phyloP scores from a whole-genome alignment of 805 yeast genomes.

The Lachancea meyersii region DNA sequence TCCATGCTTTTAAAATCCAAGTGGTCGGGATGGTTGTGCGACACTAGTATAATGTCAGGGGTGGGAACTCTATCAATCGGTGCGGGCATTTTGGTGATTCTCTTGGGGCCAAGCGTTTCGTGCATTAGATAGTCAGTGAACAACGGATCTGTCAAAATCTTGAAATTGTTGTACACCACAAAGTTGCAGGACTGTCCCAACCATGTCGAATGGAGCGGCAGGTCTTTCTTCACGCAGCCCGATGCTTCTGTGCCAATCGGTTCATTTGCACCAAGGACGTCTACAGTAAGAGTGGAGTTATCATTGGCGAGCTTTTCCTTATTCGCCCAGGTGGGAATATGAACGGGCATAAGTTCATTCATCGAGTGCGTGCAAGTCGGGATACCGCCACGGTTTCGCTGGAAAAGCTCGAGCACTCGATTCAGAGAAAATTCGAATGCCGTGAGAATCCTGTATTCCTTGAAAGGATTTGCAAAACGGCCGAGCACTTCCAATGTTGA shows the following conservation, averaged over 20 bases:
- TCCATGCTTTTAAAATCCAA: conserved; percentile 58
- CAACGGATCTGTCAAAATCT: conserved; percentile 80
- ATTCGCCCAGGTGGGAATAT: conserved; percentile 44
- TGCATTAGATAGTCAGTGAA: conserved; percentile 60
- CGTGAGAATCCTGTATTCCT: conserved; percentile 85
- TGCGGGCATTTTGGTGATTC: conserved; percentile 78
- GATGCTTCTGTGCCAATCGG: not conserved
- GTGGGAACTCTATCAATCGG: conserved; percentile 53
- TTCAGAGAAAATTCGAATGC: conserved; percentile 76
- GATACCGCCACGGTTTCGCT: conserved; percentile 53
- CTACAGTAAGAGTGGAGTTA: not conserved
- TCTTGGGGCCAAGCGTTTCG: conserved; percentile 67
- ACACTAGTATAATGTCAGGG: conserved; percentile 70
- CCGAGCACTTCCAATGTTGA: conserved; percentile 56
- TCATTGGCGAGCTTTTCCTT: not conserved
- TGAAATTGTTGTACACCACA: conserved; percentile 64
- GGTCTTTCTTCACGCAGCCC: not conserved
- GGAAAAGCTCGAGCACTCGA: conserved; percentile 64
- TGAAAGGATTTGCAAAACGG: conserved; percentile 83
- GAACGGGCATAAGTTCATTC: conserved; percentile 51
- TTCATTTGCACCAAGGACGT: not conserved
- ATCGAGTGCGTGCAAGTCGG: conserved; percentile 45
- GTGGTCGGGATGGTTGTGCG: conserved; percentile 96
- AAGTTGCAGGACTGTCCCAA: conserved; percentile 85
- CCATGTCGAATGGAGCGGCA: conserved; percentile 56